These are phyloP conservation scores for Coniferiporia sulphurascens DNA, from an alignment of 1,284 basidiomycete genomes.

Conservation along the genomic window DNA sequence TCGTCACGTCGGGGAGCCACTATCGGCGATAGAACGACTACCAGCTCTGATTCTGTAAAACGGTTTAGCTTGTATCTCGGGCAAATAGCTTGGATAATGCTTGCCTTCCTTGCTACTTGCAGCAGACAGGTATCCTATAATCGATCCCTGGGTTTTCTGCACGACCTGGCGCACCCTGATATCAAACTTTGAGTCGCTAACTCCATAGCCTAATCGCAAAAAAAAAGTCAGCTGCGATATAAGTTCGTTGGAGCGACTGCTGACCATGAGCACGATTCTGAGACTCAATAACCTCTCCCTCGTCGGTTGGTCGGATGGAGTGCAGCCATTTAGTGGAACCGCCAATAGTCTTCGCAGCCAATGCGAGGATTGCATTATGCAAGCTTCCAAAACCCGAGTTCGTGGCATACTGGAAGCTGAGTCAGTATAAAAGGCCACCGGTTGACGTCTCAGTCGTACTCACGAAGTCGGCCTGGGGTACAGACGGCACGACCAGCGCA, in stretches of 20 bases:
- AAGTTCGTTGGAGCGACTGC: not conserved
- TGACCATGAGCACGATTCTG: slow-evolving; percentile 50
- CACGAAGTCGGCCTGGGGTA: slow-evolving; percentile 76
- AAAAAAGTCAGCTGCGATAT: slow-evolving; percentile 23
- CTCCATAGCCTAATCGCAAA: slow-evolving; percentile 39
- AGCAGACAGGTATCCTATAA: slow-evolving; percentile 61
- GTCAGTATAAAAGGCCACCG: not conserved
- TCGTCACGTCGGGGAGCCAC: slow-evolving; percentile 47
- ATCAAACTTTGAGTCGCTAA: slow-evolving; percentile 53
- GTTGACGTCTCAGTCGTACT: slow-evolving; percentile 26
- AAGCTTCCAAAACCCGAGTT: slow-evolving; percentile 78
- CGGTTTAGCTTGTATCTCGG: not conserved
- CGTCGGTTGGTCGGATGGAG: slow-evolving; percentile 61
- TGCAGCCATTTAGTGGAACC: slow-evolving; percentile 50
- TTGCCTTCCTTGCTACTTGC: slow-evolving; percentile 65
- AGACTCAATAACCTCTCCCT: slow-evolving; percentile 60
- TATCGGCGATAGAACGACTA: slow-evolving; percentile 58
- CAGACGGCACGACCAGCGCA: slow-evolving; percentile 56
- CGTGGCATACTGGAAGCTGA: slow-evolving; percentile 44
- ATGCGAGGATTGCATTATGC: slow-evolving; percentile 73
- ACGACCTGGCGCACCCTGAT: slow-evolving; percentile 47
- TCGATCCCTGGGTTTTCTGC: slow-evolving; percentile 50
- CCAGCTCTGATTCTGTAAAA: slow-evolving; percentile 56
- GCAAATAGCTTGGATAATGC: slow-evolving; percentile 6
- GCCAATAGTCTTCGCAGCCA: slow-evolving; percentile 76